Conservation (phyloP, 2,329 filamentous ascomycete genomes). For the Colletotrichum plurivorum region DNA sequence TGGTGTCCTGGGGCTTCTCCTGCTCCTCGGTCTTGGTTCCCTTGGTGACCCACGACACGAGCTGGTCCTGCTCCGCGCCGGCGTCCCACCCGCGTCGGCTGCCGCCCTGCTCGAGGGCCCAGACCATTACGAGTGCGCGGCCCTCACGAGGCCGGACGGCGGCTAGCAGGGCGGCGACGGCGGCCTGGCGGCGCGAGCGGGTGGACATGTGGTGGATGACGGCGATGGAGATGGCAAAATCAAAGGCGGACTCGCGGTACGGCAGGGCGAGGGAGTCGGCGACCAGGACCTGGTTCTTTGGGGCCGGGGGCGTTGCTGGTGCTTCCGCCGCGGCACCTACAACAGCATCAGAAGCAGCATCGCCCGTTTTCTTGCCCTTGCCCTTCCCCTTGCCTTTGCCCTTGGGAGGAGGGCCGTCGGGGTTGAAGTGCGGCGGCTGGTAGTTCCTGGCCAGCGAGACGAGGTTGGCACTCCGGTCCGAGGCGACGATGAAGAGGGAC, state of each 20-base stretch:
- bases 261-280: constrained; percentile 89
- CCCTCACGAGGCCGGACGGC: constrained; percentile 74
- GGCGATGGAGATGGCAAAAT: constrained; percentile 95
- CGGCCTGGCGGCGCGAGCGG: constrained; percentile 77
- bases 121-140: constrained; percentile 87
- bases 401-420: constrained; percentile 3
- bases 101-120: constrained; percentile 92
- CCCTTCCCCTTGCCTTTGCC: constrained; percentile 29
- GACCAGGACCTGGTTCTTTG: constrained; percentile 72
- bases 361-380: constrained; percentile 28
- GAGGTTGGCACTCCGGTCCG: constrained; percentile 80
- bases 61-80: constrained; percentile 86
- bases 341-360: too few species aligned
- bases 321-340: neutral
- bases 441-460: constrained; percentile 61
- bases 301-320: constrained; percentile 1
- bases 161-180: constrained; percentile 78
- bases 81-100: constrained; percentile 93
- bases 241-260: constrained; percentile 72
- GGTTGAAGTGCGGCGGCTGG: constrained; percentile 34
- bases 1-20: constrained; percentile 49
- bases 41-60: constrained; percentile 93
- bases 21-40: constrained; percentile 44
- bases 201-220: constrained; percentile 96
- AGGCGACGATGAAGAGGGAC: constrained; percentile 84